Evolutionary conservation across 345 rosid genomes (phyloP).

Genomic region (Cardamine resedifolia): DNA sequence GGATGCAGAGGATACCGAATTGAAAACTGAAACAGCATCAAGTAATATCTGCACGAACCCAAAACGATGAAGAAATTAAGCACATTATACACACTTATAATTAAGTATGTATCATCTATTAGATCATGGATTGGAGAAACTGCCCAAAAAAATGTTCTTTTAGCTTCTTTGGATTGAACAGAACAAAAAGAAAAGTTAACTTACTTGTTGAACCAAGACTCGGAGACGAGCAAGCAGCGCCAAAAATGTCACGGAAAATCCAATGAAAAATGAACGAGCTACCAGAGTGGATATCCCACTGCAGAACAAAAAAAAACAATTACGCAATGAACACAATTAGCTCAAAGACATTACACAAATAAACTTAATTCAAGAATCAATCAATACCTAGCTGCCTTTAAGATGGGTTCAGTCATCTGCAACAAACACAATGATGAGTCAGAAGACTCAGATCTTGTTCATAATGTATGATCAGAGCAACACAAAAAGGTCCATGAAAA

Average conservation of each 20-base stretch:
- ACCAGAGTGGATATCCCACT: constrained; percentile 74
- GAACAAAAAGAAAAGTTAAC: constrained; percentile 17
- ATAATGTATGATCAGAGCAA: background rate
- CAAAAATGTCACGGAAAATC: constrained; percentile 66
- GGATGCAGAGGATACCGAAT: constrained; percentile 62
- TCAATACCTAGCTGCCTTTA: constrained; percentile 79
- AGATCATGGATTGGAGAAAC: background rate
- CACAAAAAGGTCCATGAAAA: background rate
- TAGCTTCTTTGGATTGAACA: background rate
- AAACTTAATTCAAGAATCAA: background rate
- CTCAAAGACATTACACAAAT: constrained; percentile 3
- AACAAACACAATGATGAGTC: constrained; percentile 27
- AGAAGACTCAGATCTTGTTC: constrained; percentile 1
- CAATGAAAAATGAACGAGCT: constrained; percentile 85
- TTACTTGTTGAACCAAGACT: constrained; percentile 88
- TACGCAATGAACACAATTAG: background rate
- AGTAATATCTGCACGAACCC: constrained; percentile 60
- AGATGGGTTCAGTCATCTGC: constrained; percentile 92
- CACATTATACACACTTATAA: background rate
- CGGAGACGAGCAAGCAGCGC: constrained; percentile 87
- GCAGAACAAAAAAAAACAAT: background rate
- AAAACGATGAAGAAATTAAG: background rate
- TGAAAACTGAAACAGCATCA: constrained; percentile 66
- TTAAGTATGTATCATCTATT: background rate
- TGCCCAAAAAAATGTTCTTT: background rate